Evolutionary conservation across 495 filamentous ascomycete species (phyloP).

Genomic region (Parathielavia hyrcaniae): DNA sequence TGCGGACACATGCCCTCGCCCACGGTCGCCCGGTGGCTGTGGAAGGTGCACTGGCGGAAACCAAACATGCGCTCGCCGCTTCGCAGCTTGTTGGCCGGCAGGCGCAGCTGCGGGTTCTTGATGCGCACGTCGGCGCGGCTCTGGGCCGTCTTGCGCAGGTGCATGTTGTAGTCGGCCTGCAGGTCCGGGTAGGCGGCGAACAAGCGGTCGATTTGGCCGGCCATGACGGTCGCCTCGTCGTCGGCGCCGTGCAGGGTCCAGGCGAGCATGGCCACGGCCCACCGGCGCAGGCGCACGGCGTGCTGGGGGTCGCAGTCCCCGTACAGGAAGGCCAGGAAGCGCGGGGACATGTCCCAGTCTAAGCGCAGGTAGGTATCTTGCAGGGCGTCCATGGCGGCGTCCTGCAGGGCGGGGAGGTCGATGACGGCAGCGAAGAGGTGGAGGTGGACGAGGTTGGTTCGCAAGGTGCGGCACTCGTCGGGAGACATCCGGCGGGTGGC

Average conservation of each 20-base stretch:
- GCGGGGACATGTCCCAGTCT: constrained; percentile 44
- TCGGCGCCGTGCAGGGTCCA: constrained; percentile 37
- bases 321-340: constrained; percentile 42
- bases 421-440: constrained; percentile 45
- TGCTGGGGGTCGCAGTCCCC: constrained; percentile 38
- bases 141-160: constrained; percentile 39
- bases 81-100: constrained; percentile 40
- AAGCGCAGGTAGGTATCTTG: constrained; percentile 47
- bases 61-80: constrained; percentile 45
- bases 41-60: constrained; percentile 46
- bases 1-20: constrained; percentile 43
- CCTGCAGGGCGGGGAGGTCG: constrained; percentile 38
- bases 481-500: constrained; percentile 29
- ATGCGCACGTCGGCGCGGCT: constrained; percentile 40
- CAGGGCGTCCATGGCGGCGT: constrained; percentile 44
- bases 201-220: constrained; percentile 31
- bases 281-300: constrained; percentile 40
- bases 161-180: constrained; percentile 38
- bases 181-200: constrained; percentile 37
- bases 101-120: constrained; percentile 46
- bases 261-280: constrained; percentile 47
- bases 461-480: constrained; percentile 22
- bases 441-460: constrained; percentile 39
- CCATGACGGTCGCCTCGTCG: constrained; percentile 15
- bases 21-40: constrained; percentile 40